phyloP scores from a whole-genome alignment of 2,329 filamentous ascomycete species.

The Venturia aucupariae region DNA sequence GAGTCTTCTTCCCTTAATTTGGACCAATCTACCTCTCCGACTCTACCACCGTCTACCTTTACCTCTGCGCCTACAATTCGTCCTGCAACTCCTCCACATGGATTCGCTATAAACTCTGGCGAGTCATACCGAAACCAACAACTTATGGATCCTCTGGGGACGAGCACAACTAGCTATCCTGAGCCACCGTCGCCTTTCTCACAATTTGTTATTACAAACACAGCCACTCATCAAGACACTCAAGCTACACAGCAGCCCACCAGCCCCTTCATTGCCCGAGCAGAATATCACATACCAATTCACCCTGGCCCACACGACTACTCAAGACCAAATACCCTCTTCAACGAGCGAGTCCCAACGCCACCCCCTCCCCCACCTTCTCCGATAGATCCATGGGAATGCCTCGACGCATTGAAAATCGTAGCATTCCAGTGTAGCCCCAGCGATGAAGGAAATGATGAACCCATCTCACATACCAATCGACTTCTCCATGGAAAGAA shows the following conservation, averaged over 20 bases:
- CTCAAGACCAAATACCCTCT: not conserved
- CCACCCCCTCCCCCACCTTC: not conserved
- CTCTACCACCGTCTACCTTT: not conserved
- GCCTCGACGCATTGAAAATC: not conserved
- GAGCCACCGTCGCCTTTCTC: too few species aligned
- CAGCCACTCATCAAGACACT: not conserved
- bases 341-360: not conserved
- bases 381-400: not conserved
- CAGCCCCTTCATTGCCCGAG: not conserved
- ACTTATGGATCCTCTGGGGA: not conserved
- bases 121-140: not conserved
- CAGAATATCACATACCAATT: too few species aligned
- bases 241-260: not conserved
- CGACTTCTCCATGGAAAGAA: not conserved
- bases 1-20: not conserved
- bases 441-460: not conserved
- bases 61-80: not conserved
- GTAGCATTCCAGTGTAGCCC: not conserved
- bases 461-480: not conserved
- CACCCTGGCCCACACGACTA: not conserved
- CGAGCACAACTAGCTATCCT: not conserved
- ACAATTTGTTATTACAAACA: not conserved
- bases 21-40: not conserved
- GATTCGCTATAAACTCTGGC: not conserved
- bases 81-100: not conserved